phyloP scores from a whole-genome alignment of 257 asterid species.

The Solanum dulcamara region DNA sequence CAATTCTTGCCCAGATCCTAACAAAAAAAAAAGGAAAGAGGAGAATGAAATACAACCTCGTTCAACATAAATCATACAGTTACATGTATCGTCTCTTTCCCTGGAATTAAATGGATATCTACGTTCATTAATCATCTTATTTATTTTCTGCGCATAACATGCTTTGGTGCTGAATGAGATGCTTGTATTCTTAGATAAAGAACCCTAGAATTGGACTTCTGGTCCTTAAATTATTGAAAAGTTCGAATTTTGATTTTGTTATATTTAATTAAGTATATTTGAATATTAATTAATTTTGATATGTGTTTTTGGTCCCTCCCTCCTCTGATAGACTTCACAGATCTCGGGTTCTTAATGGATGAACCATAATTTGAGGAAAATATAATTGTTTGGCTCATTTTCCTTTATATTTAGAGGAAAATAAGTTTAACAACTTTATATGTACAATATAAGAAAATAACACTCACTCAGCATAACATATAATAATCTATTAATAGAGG shows the following conservation, averaged over 20 bases:
- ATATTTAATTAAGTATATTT: neutral
- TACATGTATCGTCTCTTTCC: neutral
- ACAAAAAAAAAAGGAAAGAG: neutral
- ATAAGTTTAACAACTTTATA: neutral
- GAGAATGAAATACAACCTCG: neutral
- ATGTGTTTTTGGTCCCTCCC: neutral
- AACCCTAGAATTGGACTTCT: neutral
- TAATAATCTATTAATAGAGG: neutral
- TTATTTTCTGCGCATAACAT: neutral
- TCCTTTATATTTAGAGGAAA: neutral
- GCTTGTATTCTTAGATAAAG: neutral
- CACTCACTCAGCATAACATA: neutral
- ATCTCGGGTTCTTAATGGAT: neutral
- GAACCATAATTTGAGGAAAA: neutral
- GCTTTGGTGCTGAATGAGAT: neutral
- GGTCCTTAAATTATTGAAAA: neutral
- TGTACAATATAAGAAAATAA: neutral
- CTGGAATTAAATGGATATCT: neutral
- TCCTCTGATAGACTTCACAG: neutral
- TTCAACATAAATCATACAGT: neutral
- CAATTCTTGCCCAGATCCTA: conserved; percentile 36
- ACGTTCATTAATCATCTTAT: neutral
- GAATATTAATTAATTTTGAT: neutral
- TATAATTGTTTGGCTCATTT: neutral
- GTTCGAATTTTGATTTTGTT: neutral